Evolutionary conservation across 306 rosid species (phyloP).

Genomic region (Adenanthera pavonina): DNA sequence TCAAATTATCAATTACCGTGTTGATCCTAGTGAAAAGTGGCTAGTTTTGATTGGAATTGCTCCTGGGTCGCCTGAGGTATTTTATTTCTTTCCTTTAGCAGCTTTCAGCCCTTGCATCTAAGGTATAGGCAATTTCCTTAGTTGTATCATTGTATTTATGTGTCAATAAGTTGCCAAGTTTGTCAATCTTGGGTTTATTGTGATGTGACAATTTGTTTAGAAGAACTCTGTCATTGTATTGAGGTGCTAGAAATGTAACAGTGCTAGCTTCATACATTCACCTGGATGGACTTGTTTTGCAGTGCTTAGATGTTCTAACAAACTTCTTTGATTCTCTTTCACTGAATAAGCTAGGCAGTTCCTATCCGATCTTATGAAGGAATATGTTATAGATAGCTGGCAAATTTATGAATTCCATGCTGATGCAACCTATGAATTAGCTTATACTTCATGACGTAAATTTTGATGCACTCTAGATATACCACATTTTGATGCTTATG

Average conservation of each 20-base stretch:
- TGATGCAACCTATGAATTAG: neutral
- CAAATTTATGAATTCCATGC: conserved; percentile 25
- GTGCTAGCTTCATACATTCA: neutral
- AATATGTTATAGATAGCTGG: conserved; percentile 9
- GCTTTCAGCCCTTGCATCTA: conserved; percentile 19
- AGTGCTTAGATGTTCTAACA: neutral
- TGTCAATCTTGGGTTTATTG: conserved; percentile 17
- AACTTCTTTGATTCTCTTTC: neutral
- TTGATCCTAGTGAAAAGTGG: conserved; percentile 83
- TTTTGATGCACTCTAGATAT: neutral
- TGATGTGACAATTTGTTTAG: conserved; percentile 15
- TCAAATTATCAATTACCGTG: conserved; percentile 84
- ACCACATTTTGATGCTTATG: conserved; percentile 1
- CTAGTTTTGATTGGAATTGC: conserved; percentile 82
- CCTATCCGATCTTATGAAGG: neutral
- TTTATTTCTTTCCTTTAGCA: conserved; percentile 36
- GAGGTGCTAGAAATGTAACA: neutral
- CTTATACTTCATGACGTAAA: neutral
- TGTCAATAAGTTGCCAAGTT: neutral
- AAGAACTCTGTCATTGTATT: neutral
- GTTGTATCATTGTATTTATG: conserved; percentile 25
- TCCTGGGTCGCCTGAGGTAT: conserved; percentile 79
- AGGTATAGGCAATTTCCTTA: conserved; percentile 13
- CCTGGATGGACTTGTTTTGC: conserved; percentile 2
- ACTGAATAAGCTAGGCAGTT: neutral